A percentile compares a stretch with the other conserved stretches of the same genome.
phyloP scores from a whole-genome alignment of 495 filamentous ascomycete genomes.

The Penicillium cataractarum region DNA sequence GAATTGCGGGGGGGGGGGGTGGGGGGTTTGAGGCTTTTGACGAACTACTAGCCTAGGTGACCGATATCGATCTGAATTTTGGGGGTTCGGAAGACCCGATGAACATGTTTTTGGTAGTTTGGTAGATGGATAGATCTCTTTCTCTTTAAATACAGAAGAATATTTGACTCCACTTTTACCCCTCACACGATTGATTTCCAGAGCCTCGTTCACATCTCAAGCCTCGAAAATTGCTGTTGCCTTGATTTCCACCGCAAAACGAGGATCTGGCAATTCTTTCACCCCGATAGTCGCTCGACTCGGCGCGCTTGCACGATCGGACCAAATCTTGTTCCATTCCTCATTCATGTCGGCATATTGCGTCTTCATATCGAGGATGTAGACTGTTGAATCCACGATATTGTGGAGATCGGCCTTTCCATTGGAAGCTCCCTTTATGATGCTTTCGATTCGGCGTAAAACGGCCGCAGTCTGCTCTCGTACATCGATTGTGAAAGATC shows the following conservation, averaged over 20 bases:
- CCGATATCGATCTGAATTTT: neutral
- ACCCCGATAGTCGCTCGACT: conserved; percentile 40
- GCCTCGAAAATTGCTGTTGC: neutral
- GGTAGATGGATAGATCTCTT: neutral
- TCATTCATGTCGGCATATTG: conserved; percentile 47
- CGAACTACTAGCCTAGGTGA: neutral
- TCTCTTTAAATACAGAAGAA: neutral
- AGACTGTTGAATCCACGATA: conserved; percentile 38
- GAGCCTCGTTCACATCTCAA: neutral
- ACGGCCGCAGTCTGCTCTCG: conserved; percentile 40
- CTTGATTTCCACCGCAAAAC: conserved; percentile 41
- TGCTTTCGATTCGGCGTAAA: conserved; percentile 34
- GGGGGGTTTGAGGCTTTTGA: neutral
- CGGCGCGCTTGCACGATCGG: conserved; percentile 35
- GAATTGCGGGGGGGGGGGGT: neutral
- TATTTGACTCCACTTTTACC: conserved; percentile 4
- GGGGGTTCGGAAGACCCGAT: neutral
- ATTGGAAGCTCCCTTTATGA: conserved; percentile 37
- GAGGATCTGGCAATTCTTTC: conserved; percentile 35
- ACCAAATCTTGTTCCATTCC: conserved; percentile 44
- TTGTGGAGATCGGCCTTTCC: conserved; percentile 36
- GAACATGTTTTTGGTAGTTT: neutral
- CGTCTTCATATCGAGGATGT: conserved; percentile 39
- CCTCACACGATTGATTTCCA: neutral
- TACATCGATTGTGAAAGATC: conserved; percentile 33